Evolutionary conservation across 23 red algal genomes (phyloP).

Genomic region (Gracilaria caudata): DNA sequence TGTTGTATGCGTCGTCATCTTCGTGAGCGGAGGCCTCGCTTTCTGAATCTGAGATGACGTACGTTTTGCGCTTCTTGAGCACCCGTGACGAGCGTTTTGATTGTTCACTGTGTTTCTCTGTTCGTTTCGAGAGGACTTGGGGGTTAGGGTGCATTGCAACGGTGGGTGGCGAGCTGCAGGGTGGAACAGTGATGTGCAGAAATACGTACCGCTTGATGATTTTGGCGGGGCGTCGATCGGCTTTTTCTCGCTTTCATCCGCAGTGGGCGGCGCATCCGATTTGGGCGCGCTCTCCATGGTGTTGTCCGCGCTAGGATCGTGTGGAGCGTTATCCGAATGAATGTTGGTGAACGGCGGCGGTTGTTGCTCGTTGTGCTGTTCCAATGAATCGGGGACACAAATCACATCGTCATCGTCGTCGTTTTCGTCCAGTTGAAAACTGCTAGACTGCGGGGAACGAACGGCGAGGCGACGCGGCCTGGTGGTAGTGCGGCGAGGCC

Average conservation of each 20-base stretch:
- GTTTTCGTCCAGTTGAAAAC: slow-evolving; percentile 28
- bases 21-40: slow-evolving; percentile 24
- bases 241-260: slow-evolving; percentile 1
- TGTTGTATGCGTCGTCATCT: slow-evolving; percentile 52
- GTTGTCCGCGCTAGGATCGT: neutral
- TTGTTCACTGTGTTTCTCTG: neutral
- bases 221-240: neutral
- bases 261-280: neutral
- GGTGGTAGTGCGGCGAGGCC: slow-evolving; percentile 16
- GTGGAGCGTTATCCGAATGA: neutral
- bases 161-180: neutral
- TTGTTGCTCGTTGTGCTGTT: neutral
- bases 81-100: neutral
- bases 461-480: slow-evolving; percentile 1
- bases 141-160: neutral
- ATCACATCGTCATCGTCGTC: slow-evolving; percentile 18
- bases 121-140: neutral
- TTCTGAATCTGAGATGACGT: slow-evolving; percentile 44
- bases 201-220: neutral
- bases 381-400: slow-evolving; percentile 40
- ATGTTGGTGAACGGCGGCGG: neutral
- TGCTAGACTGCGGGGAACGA: slow-evolving; percentile 35
- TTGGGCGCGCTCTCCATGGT: slow-evolving; percentile 25
- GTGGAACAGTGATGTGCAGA: neutral
- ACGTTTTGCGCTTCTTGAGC: neutral